Conservation (phyloP, 2,329 filamentous ascomycete genomes). For the Xylariaceae sp. region DNA sequence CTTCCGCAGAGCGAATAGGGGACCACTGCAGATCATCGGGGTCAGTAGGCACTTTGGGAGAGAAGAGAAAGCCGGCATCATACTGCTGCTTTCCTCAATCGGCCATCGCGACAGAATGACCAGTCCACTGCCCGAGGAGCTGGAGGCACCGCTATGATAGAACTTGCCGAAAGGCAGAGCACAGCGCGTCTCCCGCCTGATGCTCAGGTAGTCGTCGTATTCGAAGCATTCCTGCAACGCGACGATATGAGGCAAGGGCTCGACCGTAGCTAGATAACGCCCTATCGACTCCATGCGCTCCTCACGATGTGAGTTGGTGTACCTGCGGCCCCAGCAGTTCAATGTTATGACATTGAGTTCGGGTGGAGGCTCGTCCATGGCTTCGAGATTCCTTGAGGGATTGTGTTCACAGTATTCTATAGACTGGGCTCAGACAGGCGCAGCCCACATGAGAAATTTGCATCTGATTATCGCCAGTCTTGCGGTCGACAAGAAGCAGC, state of each 20-base stretch:
- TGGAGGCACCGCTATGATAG: conserved; percentile 85
- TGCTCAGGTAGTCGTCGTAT: conserved; percentile 72
- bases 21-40: conserved; percentile 50
- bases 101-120: conserved; percentile 90
- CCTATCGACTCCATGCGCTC: conserved; percentile 82
- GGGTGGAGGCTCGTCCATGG: conserved; percentile 36
- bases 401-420: too few relatives aligned
- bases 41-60: too few relatives aligned
- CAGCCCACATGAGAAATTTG: too few relatives aligned
- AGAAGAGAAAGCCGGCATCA: conserved; percentile 1
- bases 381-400: not conserved
- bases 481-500: too few relatives aligned
- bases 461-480: too few relatives aligned
- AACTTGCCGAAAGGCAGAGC: conserved; percentile 88
- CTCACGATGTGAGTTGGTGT: conserved; percentile 69
- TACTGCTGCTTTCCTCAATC: conserved; percentile 68
- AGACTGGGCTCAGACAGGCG: too few relatives aligned
- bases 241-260: conserved; percentile 74
- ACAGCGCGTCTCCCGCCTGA: conserved; percentile 65
- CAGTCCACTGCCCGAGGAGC: conserved; percentile 82
- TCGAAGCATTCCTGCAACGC: conserved; percentile 96
- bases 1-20: conserved; percentile 87
- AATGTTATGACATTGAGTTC: conserved; percentile 77
- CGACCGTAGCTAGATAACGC: conserved; percentile 62
- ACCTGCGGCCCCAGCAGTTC: conserved; percentile 97